Base-by-base conservation (phyloP, 2,329 filamentous ascomycete species). In the Leptographium procerum region DNA sequence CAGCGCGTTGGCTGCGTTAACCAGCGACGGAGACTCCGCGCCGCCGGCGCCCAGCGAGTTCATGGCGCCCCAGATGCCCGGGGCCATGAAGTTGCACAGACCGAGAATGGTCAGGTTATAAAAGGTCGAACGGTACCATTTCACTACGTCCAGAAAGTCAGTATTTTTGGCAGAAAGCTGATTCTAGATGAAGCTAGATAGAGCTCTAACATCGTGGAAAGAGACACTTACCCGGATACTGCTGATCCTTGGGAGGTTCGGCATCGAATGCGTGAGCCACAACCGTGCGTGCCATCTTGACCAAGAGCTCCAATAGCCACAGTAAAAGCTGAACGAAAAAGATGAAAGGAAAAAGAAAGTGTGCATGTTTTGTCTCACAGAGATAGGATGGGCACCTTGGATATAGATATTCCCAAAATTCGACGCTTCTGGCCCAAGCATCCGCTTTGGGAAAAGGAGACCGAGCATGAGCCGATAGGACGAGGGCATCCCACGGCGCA, bases 101-200 rank as follows among this genome's bases (percentile, higher is more conserved):
- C 87, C 86, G 1, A 90, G 78, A 45, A 90, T 80, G 34, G 84
- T 79, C 56, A 86, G 84, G 71, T 89, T 89, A 72, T 82, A 89
- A 64, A 86, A 85, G 0, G 86, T 87, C 1, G 84, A 86, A 29
- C 84, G 81, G 66, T 88, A 81, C 86, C 86, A 88, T 76, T 78
- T 82, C 24, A 63, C 61, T 60, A 34, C 19, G 22, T 22, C n/a
- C 31, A 33, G 31, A 33, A 16, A 7, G 4, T 16, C 36, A 40
- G 16, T 13, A 29, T 33, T 28, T 40, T 33, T 8, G 34, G 22
- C 13, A 16, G 11, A 26, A 43, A 28, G 14, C 22, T 9, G 24
- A 11, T 10, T n/a, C n/a, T n/a, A n/a, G n/a, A n/a, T n/a, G n/a
- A n/a, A n/a, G n/a, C n/a, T n/a, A n/a, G n/a, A n/a, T n/a, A n/a